A percentile compares a stretch with the other conserved stretches of the same genome.
These are phyloP conservation scores for Macadamia integrifolia DNA, from an alignment of 164 flowering plant genomes.

Conservation along the genomic window DNA sequence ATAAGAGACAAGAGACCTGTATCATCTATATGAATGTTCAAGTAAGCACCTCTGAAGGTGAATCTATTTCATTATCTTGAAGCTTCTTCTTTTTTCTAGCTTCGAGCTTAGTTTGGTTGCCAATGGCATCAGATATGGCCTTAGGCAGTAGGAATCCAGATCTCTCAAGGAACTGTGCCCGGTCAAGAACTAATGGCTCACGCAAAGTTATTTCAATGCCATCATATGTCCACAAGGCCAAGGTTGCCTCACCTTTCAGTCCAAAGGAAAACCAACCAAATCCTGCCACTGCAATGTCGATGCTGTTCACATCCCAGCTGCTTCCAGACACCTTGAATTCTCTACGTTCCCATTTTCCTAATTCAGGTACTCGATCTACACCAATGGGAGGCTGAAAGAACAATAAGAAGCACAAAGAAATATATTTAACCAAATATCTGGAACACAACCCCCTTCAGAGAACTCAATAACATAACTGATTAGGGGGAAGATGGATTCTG, in stretches of 20 bases:
- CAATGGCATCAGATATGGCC: constrained; percentile 80
- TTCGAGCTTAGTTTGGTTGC: constrained; percentile 50
- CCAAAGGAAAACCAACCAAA: constrained; percentile 91
- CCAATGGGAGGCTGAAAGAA: constrained; percentile 72
- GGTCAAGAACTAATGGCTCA: constrained; percentile 89
- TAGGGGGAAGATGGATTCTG: not conserved
- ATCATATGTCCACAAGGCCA: constrained; percentile 65
- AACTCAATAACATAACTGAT: not conserved
- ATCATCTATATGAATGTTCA: constrained; percentile 3
- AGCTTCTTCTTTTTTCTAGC: constrained; percentile 38
- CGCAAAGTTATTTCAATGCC: constrained; percentile 54
- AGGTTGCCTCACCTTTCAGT: constrained; percentile 81
- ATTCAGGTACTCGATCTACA: constrained; percentile 51
- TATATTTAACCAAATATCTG: not conserved
- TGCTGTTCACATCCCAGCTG: constrained; percentile 85
- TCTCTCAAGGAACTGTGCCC: constrained; percentile 71
- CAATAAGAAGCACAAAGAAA: constrained; percentile 2
- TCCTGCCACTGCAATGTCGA: constrained; percentile 80
- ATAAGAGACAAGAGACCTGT: too few relatives aligned
- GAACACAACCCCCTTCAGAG: too few relatives aligned
- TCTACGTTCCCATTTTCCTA: constrained; percentile 62
- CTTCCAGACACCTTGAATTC: constrained; percentile 67
- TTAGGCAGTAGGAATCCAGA: constrained; percentile 88
- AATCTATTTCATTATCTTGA: constrained; percentile 26
- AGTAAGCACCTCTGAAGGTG: constrained; percentile 22